A percentile compares a stretch with the other conserved stretches of the same genome.
These are phyloP conservation scores for Scolecobasidium constrictum DNA, from an alignment of 2,329 filamentous ascomycete genomes.

Conservation along the genomic window DNA sequence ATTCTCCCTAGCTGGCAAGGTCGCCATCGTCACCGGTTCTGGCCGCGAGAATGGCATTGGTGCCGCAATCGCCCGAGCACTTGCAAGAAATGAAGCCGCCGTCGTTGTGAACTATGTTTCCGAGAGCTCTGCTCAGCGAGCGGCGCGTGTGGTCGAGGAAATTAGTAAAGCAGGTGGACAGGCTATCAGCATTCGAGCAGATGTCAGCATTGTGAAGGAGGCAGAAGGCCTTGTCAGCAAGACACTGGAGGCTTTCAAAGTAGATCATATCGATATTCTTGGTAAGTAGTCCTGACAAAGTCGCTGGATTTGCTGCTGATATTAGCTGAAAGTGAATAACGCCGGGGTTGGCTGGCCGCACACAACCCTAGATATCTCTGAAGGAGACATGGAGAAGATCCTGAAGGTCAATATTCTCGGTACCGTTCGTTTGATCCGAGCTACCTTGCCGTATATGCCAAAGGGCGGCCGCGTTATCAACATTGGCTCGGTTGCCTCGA, in stretches of 20 bases:
- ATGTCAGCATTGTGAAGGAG: conserved; percentile 14
- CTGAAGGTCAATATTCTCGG: conserved; percentile 26
- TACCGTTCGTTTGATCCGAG: conserved; percentile 25
- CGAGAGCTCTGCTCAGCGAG: conserved; percentile 19
- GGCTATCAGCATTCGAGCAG: conserved; percentile 22
- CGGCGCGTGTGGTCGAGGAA: conserved; percentile 19
- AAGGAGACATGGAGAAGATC: conserved; percentile 11
- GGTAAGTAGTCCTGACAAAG: conserved; percentile 18
- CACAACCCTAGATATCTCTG: neutral
- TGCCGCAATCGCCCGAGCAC: conserved; percentile 28
- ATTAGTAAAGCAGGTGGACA: conserved; percentile 21
- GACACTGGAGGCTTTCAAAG: conserved; percentile 23
- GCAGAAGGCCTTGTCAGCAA: conserved; percentile 21
- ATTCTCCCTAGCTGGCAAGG: conserved; percentile 29
- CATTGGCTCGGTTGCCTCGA: conserved; percentile 19
- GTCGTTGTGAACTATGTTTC: conserved; percentile 33
- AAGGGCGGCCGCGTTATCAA: conserved; percentile 25
- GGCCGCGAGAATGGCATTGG: conserved; percentile 35
- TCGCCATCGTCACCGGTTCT: conserved; percentile 36
- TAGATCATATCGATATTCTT: conserved; percentile 31
- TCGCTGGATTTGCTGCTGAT: neutral
- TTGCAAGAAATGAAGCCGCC: conserved; percentile 31
- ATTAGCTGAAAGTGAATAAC: conserved; percentile 9
- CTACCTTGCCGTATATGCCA: conserved; percentile 26
- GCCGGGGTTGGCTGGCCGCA: neutral